phyloP scores from a whole-genome alignment of 1,139 yeast genomes.

The Pichia sp. region DNA sequence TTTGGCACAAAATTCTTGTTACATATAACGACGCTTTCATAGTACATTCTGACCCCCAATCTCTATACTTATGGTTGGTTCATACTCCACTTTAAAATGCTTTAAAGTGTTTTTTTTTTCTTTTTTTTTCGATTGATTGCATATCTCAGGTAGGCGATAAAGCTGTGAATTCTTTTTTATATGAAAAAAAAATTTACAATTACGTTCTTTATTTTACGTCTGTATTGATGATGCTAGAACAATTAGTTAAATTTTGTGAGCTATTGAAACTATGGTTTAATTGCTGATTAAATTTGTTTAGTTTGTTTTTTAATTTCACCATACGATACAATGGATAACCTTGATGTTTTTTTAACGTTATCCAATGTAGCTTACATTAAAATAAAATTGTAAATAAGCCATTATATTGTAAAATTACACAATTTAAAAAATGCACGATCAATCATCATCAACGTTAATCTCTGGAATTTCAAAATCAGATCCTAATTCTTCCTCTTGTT shows the following conservation, averaged over 20 bases:
- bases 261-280: conserved; percentile 17
- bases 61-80: conserved; percentile 7
- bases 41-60: conserved; percentile 28
- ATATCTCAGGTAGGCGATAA: conserved; percentile 14
- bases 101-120: not conserved
- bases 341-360: no score
- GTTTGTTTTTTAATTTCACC: no score
- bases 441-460: conserved; percentile 28
- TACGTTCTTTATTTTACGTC: conserved; percentile 8
- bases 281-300: no score
- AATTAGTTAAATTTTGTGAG: conserved; percentile 6
- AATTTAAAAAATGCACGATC: not conserved
- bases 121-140: conserved; percentile 4
- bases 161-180: no score
- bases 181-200: not conserved
- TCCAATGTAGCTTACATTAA: conserved; percentile 8
- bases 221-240: conserved; percentile 24
- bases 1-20: conserved; percentile 60
- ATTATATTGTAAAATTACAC: no score
- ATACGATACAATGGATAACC: conserved; percentile 1
- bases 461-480: conserved; percentile 33
- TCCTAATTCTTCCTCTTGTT: conserved; percentile 20
- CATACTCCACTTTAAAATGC: conserved; percentile 3
- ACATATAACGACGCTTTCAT: conserved; percentile 32
- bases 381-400: not conserved